Percentiles rank a stretch among this genome's conserved stretches.
Conservation (phyloP, 2,329 filamentous ascomycete species). For the Penicillium janthinellum region DNA sequence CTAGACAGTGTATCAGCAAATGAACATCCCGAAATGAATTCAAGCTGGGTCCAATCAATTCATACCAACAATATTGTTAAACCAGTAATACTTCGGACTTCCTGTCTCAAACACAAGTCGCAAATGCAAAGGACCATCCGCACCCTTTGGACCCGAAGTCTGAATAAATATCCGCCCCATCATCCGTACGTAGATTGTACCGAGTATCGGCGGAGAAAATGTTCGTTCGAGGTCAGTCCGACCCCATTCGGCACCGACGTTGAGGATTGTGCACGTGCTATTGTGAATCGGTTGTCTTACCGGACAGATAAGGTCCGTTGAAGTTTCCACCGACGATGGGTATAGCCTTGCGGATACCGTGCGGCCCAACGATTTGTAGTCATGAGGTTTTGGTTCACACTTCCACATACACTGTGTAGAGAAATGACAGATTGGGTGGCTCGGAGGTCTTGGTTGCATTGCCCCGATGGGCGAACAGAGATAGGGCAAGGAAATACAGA, state of each 20-base stretch:
- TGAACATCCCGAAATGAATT: not conserved
- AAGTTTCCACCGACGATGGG: conserved; percentile 34
- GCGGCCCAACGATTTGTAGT: conserved; percentile 15
- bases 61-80: conserved; percentile 33
- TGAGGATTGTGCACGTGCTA: conserved; percentile 23
- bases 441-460: not conserved
- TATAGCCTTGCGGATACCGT: conserved; percentile 27
- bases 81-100: conserved; percentile 30
- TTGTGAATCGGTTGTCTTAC: conserved; percentile 6
- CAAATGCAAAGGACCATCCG: conserved; percentile 26
- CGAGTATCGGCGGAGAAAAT: conserved; percentile 33
- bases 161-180: conserved; percentile 29
- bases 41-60: not conserved
- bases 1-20: conserved; percentile 8
- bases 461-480: not conserved
- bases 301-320: conserved; percentile 26
- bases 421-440: conserved; percentile 24
- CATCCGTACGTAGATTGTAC: conserved; percentile 30
- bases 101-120: conserved; percentile 28
- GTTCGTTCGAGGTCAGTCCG: conserved; percentile 23
- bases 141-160: conserved; percentile 24
- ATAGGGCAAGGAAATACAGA: not conserved
- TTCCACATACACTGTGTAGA: conserved; percentile 31
- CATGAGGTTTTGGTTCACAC: conserved; percentile 25
- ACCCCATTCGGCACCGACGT: conserved; percentile 33